These are phyloP conservation scores for Maudiozyma humilis DNA, from an alignment of 1,139 yeast genomes.

Conservation along the genomic window DNA sequence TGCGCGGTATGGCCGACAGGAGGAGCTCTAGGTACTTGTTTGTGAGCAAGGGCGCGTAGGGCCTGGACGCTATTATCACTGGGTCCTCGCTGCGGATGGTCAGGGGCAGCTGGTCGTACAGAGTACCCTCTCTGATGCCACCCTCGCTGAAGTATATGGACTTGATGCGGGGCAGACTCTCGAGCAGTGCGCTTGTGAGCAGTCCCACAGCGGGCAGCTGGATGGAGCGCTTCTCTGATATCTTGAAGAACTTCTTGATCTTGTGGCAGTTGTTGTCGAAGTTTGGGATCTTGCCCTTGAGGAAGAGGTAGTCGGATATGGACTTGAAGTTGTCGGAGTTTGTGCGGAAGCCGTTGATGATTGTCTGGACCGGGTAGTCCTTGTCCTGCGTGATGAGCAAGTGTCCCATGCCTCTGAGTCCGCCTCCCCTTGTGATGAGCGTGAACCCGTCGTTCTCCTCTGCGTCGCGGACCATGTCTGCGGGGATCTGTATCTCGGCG, in stretches of 20 bases:
- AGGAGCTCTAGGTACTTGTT: slow-evolving; percentile 44
- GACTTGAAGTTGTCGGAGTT: slow-evolving; percentile 42
- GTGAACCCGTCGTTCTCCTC: slow-evolving; percentile 47
- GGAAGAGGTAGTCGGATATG: slow-evolving; percentile 41
- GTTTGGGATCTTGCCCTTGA: slow-evolving; percentile 38
- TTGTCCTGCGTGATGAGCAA: slow-evolving; percentile 43
- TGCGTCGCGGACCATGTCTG: slow-evolving; percentile 39
- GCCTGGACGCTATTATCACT: slow-evolving; percentile 52
- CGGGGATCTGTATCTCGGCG: slow-evolving; percentile 39
- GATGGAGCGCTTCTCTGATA: slow-evolving; percentile 50
- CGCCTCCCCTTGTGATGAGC: slow-evolving; percentile 60
- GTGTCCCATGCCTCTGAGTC: slow-evolving; percentile 57
- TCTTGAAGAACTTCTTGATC: slow-evolving; percentile 41
- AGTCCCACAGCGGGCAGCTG: slow-evolving; percentile 60
- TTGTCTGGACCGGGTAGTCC: slow-evolving; percentile 49
- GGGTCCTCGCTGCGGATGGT: slow-evolving; percentile 56
- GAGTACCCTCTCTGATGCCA: slow-evolving; percentile 62
- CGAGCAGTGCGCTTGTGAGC: slow-evolving; percentile 50
- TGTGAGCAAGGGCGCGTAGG: slow-evolving; percentile 55
- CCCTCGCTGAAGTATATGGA: slow-evolving; percentile 61
- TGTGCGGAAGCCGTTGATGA: slow-evolving; percentile 56
- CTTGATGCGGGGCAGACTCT: slow-evolving; percentile 47
- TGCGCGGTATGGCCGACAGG: slow-evolving; percentile 42
- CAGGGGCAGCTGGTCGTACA: slow-evolving; percentile 49
- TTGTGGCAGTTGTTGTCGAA: slow-evolving; percentile 17